These are phyloP conservation scores for Lepidium africanum DNA, from an alignment of 345 rosid genomes.

Conservation along the genomic window DNA sequence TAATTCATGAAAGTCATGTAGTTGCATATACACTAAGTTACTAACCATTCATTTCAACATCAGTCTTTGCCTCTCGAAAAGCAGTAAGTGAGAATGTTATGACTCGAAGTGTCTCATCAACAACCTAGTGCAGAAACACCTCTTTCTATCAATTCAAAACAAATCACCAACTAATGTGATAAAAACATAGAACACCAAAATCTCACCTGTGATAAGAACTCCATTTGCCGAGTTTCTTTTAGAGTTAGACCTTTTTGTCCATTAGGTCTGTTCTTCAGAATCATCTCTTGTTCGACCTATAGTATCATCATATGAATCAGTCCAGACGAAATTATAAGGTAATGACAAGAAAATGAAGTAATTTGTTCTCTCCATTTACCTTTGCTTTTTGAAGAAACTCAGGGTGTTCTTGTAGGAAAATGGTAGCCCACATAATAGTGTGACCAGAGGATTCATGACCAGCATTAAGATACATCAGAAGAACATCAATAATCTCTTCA, in stretches of 20 bases:
- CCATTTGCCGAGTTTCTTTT: conserved; percentile 65
- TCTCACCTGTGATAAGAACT: conserved; percentile 31
- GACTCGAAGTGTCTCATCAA: conserved; percentile 49
- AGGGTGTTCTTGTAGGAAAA: conserved; percentile 44
- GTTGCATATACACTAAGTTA: background rate
- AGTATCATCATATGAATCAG: background rate
- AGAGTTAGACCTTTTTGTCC: conserved; percentile 51
- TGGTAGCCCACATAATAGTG: conserved; percentile 74
- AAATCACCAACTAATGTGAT: background rate
- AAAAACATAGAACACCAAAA: background rate
- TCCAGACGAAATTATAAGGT: background rate
- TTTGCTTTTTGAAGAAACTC: conserved; percentile 42
- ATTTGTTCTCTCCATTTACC: conserved; percentile 21
- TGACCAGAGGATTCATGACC: conserved; percentile 96
- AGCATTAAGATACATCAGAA: conserved; percentile 85
- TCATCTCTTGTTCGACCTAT: conserved; percentile 67
- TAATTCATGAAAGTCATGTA: background rate
- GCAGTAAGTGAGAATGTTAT: conserved; percentile 38
- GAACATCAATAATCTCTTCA: conserved; percentile 70
- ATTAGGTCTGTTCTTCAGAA: conserved; percentile 36
- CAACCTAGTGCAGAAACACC: conserved; percentile 31
- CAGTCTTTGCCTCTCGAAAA: conserved; percentile 43
- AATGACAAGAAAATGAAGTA: background rate
- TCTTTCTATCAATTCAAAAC: background rate
- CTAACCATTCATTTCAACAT: conserved; percentile 39